Evolutionary conservation across 1,139 yeast species (phyloP), one percentile per base, ranked within the genome.

Genomic region (Yamadazyma trypodendri): DNA sequence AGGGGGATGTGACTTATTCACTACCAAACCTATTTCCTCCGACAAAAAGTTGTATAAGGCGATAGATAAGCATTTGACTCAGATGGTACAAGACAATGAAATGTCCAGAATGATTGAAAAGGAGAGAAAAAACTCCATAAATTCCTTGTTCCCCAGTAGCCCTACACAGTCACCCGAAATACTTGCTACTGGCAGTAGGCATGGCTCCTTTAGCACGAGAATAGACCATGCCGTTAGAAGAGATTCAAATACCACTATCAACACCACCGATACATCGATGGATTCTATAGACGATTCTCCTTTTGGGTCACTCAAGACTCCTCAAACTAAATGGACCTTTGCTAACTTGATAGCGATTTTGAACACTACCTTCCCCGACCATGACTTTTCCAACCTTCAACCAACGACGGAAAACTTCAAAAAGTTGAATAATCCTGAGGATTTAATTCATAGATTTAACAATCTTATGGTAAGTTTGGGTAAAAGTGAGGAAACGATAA

Each of bases 1-100:
- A 38, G 97, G 97, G n/a, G 92, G 95, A 16, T 84, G 96, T 56
- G 99, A 92, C 55, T 71, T 92, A 34, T 92, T 88, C 58, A 87
- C 97, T 1, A 92, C 98, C 1, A 92, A 92, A 56, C 90, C 96
- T 1, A 88, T 90, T 27, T 88, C 92, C 1, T 75, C 92, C 2
- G 99, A 92, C 60, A 75, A 89, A 51, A 90, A 90, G 60, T 72
- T 92, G 24, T 88, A 85, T 67, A 87, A 88, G 60, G 80, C 92
- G 0, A 80, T 92, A 36, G 97, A 89, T 58, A 81, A 84, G 50
- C 94, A 86, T 52, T 71, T 85, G 41, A 84, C 82, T 45, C 81
- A 79, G 33, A 65, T 81, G 31, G 61, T 82, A 38, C 83, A 80
- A 49, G 87, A 79, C 50, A 68, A 70, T 40, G 72, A 69, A 44